Evolutionary conservation across 2,329 filamentous ascomycete species (phyloP).

Genomic region (Trichocomaceae sp.): DNA sequence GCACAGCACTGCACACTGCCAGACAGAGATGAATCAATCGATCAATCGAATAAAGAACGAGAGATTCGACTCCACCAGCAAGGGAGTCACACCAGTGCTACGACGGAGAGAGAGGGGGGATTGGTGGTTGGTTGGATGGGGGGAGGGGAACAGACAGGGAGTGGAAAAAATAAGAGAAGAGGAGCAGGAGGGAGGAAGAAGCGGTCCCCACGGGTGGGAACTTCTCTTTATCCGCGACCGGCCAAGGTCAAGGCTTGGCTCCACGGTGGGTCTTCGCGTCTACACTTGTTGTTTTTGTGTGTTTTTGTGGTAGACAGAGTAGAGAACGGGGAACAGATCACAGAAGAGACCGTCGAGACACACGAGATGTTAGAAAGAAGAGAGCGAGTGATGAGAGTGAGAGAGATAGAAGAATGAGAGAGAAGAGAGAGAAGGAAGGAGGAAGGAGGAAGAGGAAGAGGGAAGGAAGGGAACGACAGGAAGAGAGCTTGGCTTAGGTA

Average conservation of each 20-base stretch:
- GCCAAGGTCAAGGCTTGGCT: constrained; percentile 32
- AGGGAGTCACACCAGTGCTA: neutral
- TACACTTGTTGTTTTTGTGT: constrained; percentile 20
- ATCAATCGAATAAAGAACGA: constrained; percentile 12
- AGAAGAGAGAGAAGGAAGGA: constrained; percentile 14
- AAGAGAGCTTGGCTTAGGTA: neutral
- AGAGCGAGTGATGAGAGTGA: neutral
- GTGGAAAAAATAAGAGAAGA: neutral
- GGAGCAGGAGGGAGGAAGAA: constrained; percentile 11
- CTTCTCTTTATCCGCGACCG: constrained; percentile 37
- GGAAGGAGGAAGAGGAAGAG: constrained; percentile 14
- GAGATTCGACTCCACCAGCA: constrained; percentile 14
- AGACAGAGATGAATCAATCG: neutral
- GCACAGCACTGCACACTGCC: neutral
- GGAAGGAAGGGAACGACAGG: neutral
- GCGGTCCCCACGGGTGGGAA: constrained; percentile 37
- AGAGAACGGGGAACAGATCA: too few relatives aligned
- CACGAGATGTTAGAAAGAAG: too few relatives aligned
- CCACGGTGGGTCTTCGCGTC: constrained; percentile 37
- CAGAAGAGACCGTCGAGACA: too few relatives aligned
- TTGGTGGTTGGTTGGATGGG: neutral
- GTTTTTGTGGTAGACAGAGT: too few relatives aligned
- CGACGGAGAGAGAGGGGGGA: neutral
- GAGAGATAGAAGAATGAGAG: neutral
- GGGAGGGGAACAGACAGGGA: neutral